Evolutionary conservation across 345 rosid genomes (phyloP).

Genomic region (Boechera divaricarpa): DNA sequence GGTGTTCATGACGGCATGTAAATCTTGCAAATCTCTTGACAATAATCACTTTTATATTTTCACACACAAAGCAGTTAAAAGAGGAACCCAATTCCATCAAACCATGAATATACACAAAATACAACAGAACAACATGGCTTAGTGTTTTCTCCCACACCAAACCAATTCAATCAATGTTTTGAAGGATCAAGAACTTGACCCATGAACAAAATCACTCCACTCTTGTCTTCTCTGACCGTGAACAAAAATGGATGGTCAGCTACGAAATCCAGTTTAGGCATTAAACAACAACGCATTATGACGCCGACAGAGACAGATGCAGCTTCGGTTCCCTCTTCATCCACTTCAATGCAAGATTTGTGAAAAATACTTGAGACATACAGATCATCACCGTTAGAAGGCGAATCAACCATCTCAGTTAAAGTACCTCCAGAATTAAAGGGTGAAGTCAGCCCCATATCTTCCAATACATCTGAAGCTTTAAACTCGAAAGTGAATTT

Average conservation of each 20-base stretch:
- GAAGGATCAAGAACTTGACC: constrained; percentile 63
- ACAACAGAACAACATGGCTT: not conserved
- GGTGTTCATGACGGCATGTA: too few relatives aligned
- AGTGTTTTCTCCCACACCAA: not conserved
- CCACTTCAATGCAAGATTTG: constrained; percentile 58
- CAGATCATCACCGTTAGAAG: constrained; percentile 33
- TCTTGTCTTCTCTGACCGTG: constrained; percentile 59
- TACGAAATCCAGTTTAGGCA: constrained; percentile 46
- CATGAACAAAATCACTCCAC: constrained; percentile 61
- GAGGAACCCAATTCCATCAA: not conserved
- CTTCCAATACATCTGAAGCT: constrained; percentile 52
- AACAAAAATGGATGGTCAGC: constrained; percentile 76
- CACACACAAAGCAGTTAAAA: too few relatives aligned
- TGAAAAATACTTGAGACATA: constrained; percentile 56
- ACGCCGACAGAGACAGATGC: constrained; percentile 55
- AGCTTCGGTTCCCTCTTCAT: constrained; percentile 71
- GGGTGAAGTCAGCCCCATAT: constrained; percentile 55
- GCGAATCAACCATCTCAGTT: constrained; percentile 59
- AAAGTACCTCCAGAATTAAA: constrained; percentile 48
- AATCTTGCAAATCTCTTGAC: too few relatives aligned
- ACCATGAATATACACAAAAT: not conserved
- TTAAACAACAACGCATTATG: not conserved
- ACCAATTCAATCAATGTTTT: not conserved
- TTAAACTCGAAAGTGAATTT: constrained; percentile 53
- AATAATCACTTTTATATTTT: too few relatives aligned